Conservation (phyloP, 139 green algal species). For the Chlorella sorokiniana region DNA sequence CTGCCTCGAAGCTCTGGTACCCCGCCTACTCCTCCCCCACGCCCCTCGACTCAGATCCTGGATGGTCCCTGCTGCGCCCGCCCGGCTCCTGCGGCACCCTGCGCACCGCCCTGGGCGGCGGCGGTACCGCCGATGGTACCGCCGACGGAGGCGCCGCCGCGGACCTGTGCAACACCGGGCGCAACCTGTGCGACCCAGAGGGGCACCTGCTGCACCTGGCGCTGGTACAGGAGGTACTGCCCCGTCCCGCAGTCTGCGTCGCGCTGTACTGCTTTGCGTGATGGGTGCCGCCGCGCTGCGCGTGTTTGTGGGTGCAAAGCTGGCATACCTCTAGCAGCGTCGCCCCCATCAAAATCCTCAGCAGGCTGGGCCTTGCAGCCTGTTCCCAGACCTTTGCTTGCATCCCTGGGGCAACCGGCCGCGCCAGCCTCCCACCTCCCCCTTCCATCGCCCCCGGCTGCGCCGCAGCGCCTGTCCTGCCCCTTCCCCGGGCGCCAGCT, state of each 20-base stretch:
- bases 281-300: no score
- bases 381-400: no score
- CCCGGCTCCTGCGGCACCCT: slow-evolving; percentile 20
- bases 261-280: no score
- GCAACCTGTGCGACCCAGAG: slow-evolving; percentile 18
- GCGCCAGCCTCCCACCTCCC: background rate
- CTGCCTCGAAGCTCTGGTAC: no score
- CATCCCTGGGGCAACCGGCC: no score
- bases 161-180: slow-evolving; percentile 21
- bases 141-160: background rate
- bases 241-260: no score
- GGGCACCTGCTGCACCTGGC: slow-evolving; percentile 17
- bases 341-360: no score
- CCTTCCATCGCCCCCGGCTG: background rate
- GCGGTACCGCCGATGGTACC: background rate
- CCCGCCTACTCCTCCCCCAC: background rate
- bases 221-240: background rate
- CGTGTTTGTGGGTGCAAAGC: no score
- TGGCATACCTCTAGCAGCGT: no score
- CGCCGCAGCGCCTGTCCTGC: slow-evolving; percentile 20
- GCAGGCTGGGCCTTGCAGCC: no score
- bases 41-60: background rate
- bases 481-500: slow-evolving; percentile 3
- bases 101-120: background rate
- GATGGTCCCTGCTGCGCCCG: slow-evolving; percentile 16